A percentile compares a stretch with the other conserved stretches of the same genome.
These are phyloP conservation scores for Phascolomyces articulosus DNA, from an alignment of 371 early-diverging fungal genomes.

Conservation along the genomic window DNA sequence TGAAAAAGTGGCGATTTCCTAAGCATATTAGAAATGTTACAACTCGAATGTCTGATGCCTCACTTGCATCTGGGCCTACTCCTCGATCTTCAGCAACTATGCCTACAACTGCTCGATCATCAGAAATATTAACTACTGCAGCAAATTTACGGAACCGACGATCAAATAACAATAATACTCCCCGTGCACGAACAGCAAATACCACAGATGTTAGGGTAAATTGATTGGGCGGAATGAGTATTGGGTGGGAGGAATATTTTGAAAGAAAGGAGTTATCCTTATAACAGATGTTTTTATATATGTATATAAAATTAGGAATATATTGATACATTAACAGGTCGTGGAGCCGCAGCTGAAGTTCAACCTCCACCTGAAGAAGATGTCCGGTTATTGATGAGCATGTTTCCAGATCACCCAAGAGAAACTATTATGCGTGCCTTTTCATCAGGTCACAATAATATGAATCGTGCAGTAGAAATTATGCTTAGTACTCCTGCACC, in stretches of 20 bases:
- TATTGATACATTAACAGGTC: constrained; percentile 58
- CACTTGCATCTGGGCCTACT: constrained; percentile 50
- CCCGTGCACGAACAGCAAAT: constrained; percentile 1
- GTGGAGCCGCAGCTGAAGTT: constrained; percentile 25
- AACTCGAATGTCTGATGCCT: constrained; percentile 36
- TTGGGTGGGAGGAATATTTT: too few species aligned
- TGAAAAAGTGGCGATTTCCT: constrained; percentile 70
- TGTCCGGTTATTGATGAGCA: constrained; percentile 49
- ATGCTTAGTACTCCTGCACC: constrained; percentile 49
- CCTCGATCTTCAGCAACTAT: constrained; percentile 52
- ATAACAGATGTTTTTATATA: neutral
- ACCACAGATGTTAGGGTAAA: constrained; percentile 7
- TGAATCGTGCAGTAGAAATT: constrained; percentile 60
- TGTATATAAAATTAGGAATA: constrained; percentile 38
- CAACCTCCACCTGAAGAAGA: constrained; percentile 52
- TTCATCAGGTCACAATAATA: constrained; percentile 55
- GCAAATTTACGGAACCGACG: constrained; percentile 35
- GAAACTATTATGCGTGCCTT: constrained; percentile 59
- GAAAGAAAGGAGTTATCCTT: too few species aligned
- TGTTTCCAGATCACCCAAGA: constrained; percentile 62
- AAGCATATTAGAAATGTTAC: constrained; percentile 26
- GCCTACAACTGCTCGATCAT: constrained; percentile 20
- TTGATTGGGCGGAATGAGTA: too few species aligned
- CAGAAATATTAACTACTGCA: constrained; percentile 26
- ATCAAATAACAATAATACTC: neutral